Evolutionary conservation across 1,284 basidiomycete genomes (phyloP).

Genomic region (Schizophyllum amplum): DNA sequence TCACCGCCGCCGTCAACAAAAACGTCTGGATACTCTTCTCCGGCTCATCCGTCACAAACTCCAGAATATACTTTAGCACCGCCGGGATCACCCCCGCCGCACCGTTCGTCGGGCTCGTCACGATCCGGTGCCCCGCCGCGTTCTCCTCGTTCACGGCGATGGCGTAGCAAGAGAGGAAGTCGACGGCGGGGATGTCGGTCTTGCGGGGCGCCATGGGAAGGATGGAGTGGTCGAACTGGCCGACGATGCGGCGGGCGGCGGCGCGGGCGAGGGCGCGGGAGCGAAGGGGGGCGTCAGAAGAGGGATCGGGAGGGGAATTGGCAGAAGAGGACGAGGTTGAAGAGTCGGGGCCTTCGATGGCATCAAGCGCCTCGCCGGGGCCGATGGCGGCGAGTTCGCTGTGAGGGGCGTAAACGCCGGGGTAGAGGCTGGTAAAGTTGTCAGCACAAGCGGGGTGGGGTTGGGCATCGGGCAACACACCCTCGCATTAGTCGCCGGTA

Average conservation of each 20-base stretch:
- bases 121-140: slow-evolving; percentile 86
- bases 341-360: slow-evolving; percentile 27
- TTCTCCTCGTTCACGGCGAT: slow-evolving; percentile 91
- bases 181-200: slow-evolving; percentile 87
- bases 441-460: slow-evolving; percentile 16
- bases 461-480: slow-evolving; percentile 26
- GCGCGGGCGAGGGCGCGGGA: slow-evolving; percentile 6
- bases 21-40: slow-evolving; percentile 85
- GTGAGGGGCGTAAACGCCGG: slow-evolving; percentile 40
- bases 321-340: background rate
- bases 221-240: slow-evolving; percentile 77
- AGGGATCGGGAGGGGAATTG: slow-evolving; percentile 31
- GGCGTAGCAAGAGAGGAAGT: slow-evolving; percentile 89
- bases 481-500: slow-evolving; percentile 87
- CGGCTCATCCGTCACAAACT: slow-evolving; percentile 86
- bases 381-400: slow-evolving; percentile 36
- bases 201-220: slow-evolving; percentile 76
- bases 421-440: too few species aligned
- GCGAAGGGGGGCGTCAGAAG: too few species aligned
- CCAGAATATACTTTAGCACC: slow-evolving; percentile 73
- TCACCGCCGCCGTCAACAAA: slow-evolving; percentile 71
- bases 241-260: slow-evolving; percentile 53
- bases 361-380: slow-evolving; percentile 31
- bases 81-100: slow-evolving; percentile 90
- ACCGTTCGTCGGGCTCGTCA: slow-evolving; percentile 89